Evolutionary conservation across 2,329 filamentous ascomycete species (phyloP).

Genomic region (Penicillium carneum): DNA sequence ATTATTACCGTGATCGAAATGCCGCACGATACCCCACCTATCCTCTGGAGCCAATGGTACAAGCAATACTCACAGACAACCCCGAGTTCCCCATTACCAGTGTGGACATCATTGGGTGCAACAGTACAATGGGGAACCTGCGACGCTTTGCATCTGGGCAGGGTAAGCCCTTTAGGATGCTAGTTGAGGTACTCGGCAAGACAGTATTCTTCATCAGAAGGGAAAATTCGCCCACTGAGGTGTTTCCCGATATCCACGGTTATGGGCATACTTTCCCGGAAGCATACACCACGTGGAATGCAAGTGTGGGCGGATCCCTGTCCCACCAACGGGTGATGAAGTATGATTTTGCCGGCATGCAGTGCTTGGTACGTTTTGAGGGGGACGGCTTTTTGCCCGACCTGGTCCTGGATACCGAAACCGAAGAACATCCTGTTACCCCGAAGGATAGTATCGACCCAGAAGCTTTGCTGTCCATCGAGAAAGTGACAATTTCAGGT

Average conservation of each 20-base stretch:
- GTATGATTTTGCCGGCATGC: constrained; percentile 64
- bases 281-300: constrained; percentile 69
- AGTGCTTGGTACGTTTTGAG: constrained; percentile 63
- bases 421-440: not conserved
- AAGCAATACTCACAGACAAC: constrained; percentile 52
- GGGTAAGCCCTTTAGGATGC: constrained; percentile 63
- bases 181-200: constrained; percentile 62
- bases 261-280: constrained; percentile 73
- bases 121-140: constrained; percentile 68
- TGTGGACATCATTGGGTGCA: constrained; percentile 67
- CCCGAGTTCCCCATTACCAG: constrained; percentile 44
- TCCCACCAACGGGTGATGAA: constrained; percentile 69
- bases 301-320: constrained; percentile 60
- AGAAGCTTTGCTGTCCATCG: constrained; percentile 14
- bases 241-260: constrained; percentile 63
- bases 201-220: constrained; percentile 70
- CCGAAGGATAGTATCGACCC: not conserved
- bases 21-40: constrained; percentile 45
- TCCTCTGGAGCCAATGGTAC: constrained; percentile 56
- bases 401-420: constrained; percentile 3
- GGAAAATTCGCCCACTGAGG: constrained; percentile 66
- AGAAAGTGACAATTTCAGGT: constrained; percentile 6
- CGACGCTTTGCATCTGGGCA: constrained; percentile 61
- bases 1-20: constrained; percentile 57
- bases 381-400: constrained; percentile 62